Evolutionary conservation across 768 basidiomycete species (phyloP).

Genomic region (Boletellus emodensis): DNA sequence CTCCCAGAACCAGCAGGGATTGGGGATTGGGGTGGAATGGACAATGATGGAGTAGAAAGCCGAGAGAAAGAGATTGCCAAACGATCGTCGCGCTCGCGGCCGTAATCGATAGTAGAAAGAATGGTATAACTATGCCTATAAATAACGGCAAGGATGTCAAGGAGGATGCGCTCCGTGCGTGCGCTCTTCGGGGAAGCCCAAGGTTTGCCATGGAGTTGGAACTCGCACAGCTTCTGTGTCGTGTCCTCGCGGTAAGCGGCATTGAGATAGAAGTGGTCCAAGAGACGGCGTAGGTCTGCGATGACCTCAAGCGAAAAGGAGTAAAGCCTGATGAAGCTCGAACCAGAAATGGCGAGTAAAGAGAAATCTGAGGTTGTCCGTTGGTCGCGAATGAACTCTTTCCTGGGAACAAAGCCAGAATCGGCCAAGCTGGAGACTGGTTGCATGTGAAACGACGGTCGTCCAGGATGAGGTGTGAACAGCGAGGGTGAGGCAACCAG

Average conservation of each 20-base stretch:
- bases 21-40: constrained; percentile 37
- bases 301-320: constrained; percentile 58
- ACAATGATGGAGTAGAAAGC: constrained; percentile 33
- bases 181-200: constrained; percentile 69
- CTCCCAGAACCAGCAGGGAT: constrained; percentile 38
- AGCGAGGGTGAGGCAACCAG: constrained; percentile 17
- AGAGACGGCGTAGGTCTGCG: constrained; percentile 49
- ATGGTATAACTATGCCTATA: constrained; percentile 61
- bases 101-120: constrained; percentile 72
- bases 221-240: constrained; percentile 59
- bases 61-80: constrained; percentile 68
- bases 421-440: constrained; percentile 35
- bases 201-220: constrained; percentile 63
- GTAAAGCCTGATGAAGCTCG: constrained; percentile 64
- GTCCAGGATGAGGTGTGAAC: constrained; percentile 23
- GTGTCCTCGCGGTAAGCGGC: constrained; percentile 51
- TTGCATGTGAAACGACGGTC: constrained; percentile 28
- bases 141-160: constrained; percentile 61
- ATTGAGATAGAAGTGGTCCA: constrained; percentile 45
- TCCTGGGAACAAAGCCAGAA: constrained; percentile 59
- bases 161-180: constrained; percentile 61
- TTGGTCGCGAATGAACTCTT: constrained; percentile 66
- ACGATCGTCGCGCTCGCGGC: constrained; percentile 70
- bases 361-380: constrained; percentile 57
- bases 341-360: constrained; percentile 63